Conservation (phyloP, 495 filamentous ascomycete genomes). For the Penicillium cosmopolitanum region DNA sequence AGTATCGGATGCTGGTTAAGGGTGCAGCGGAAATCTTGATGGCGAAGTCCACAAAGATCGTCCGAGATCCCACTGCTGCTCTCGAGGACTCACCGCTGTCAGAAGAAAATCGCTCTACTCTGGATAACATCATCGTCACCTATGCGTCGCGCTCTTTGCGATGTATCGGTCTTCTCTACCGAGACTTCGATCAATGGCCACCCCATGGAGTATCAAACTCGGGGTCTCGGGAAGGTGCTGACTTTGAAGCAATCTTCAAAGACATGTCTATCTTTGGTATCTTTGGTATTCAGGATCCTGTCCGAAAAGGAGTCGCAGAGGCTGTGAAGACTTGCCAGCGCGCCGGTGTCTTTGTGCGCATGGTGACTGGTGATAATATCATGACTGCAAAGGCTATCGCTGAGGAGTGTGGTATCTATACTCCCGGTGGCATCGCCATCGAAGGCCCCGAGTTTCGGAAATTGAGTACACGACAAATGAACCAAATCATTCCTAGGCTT, state of each 20-base stretch:
- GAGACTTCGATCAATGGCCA: constrained; percentile 89
- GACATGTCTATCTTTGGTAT: constrained; percentile 78
- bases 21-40: constrained; percentile 90
- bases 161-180: constrained; percentile 85
- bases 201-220: constrained; percentile 65
- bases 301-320: constrained; percentile 75
- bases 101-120: constrained; percentile 57
- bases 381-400: constrained; percentile 87
- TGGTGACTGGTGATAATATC: constrained; percentile 92
- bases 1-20: constrained; percentile 77
- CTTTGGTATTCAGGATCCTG: constrained; percentile 87
- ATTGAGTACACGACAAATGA: constrained; percentile 68
- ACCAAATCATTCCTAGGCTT: constrained; percentile 69
- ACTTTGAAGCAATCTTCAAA: constrained; percentile 79
- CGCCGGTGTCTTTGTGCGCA: constrained; percentile 83
- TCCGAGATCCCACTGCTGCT: constrained; percentile 70
- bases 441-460: constrained; percentile 81
- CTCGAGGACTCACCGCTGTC: constrained; percentile 59
- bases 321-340: constrained; percentile 74
- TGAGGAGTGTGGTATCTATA: constrained; percentile 80
- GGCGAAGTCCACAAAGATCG: constrained; percentile 67
- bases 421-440: constrained; percentile 74
- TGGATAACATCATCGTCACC: constrained; percentile 67
- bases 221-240: constrained; percentile 68
- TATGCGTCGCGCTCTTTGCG: constrained; percentile 85